Percentiles rank a stretch among this genome's conserved stretches.
These are phyloP conservation scores for Hypoxylon cercidicola DNA, from an alignment of 495 filamentous ascomycete species.

Conservation along the genomic window DNA sequence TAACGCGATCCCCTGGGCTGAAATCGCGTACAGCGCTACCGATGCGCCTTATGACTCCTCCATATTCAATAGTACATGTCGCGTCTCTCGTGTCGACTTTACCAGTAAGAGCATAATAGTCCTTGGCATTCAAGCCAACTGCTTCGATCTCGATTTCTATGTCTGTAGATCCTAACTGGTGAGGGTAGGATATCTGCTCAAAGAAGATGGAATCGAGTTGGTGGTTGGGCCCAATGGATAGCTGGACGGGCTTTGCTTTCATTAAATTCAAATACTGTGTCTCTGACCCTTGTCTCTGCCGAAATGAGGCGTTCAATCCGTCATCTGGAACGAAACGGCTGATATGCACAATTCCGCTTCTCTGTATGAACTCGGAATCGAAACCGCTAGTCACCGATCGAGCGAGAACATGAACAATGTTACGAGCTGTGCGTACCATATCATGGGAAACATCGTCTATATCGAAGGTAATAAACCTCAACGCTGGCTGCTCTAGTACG, in stretches of 20 bases:
- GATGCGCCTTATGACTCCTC: slow-evolving; percentile 57
- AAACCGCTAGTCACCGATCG: too few species aligned
- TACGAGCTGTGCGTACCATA: too few species aligned
- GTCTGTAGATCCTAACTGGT: slow-evolving; percentile 36
- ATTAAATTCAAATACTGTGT: slow-evolving; percentile 18
- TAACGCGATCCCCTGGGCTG: slow-evolving; percentile 51
- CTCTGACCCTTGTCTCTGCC: slow-evolving; percentile 19
- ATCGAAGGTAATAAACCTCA: slow-evolving; percentile 46
- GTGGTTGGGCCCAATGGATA: slow-evolving; percentile 2
- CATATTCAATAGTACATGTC: slow-evolving; percentile 55
- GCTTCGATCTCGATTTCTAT: slow-evolving; percentile 60
- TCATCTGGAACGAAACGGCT: slow-evolving; percentile 42
- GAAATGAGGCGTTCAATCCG: slow-evolving; percentile 37
- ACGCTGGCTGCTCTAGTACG: slow-evolving; percentile 49
- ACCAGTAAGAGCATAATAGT: slow-evolving; percentile 9
- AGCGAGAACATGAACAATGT: too few species aligned
- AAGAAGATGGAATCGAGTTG: slow-evolving; percentile 10
- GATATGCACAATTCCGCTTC: background rate
- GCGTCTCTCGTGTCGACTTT: slow-evolving; percentile 11
- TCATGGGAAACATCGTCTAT: slow-evolving; percentile 19
- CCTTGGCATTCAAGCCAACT: slow-evolving; percentile 42
- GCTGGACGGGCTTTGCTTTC: slow-evolving; percentile 9
- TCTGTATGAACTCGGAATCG: too few species aligned
- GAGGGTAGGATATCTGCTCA: background rate
- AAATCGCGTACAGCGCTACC: slow-evolving; percentile 54